These are phyloP conservation scores for Teunomyces panamensis DNA, from an alignment of 805 yeast species.

Conservation along the genomic window DNA sequence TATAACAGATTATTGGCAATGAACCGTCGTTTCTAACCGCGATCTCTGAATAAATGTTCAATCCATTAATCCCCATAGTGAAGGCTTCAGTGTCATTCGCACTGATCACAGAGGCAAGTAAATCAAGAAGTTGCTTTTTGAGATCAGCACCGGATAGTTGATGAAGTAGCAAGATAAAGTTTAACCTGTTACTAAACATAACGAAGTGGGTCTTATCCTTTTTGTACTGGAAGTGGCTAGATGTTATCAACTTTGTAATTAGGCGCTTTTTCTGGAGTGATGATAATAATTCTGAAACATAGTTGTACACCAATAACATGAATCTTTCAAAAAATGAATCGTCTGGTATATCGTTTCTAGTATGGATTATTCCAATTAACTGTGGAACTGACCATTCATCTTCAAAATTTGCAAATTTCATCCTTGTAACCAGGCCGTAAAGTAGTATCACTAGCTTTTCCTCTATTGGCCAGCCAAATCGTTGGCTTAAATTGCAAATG, in stretches of 20 bases:
- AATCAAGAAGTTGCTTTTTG: constrained; percentile 23
- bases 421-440: constrained; percentile 26
- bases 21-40: neutral
- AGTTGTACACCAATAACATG: constrained; percentile 32
- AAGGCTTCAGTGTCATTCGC: constrained; percentile 7
- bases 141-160: constrained; percentile 35
- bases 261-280: constrained; percentile 25
- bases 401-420: constrained; percentile 34
- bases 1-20: constrained; percentile 6
- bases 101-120: constrained; percentile 20
- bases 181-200: constrained; percentile 37
- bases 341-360: constrained; percentile 27
- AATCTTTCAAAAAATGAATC: constrained; percentile 34
- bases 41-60: constrained; percentile 5
- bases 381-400: constrained; percentile 30
- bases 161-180: constrained; percentile 31
- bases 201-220: constrained; percentile 23
- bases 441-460: constrained; percentile 30
- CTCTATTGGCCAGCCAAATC: constrained; percentile 30
- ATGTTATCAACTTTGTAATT: constrained; percentile 34
- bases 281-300: constrained; percentile 22
- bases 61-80: constrained; percentile 1
- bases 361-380: constrained; percentile 18
- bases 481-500: constrained; percentile 22
- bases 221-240: constrained; percentile 34